These are phyloP conservation scores for Fragosphaeria purpurea DNA, from an alignment of 2,329 filamentous ascomycete species.

Conservation along the genomic window DNA sequence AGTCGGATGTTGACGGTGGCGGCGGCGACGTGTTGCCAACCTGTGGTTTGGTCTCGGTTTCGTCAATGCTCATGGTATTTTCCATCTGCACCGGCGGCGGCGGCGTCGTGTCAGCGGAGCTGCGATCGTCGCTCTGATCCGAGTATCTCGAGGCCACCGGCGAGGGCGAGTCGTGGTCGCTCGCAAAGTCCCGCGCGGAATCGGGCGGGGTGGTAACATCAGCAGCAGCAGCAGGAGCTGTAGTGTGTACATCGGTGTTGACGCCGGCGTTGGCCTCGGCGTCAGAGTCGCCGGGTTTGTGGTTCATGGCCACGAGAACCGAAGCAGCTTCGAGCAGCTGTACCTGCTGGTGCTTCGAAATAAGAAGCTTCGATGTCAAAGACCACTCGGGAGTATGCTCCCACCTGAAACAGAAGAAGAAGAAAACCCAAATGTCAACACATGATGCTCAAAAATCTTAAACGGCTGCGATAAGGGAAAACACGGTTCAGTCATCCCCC, in stretches of 20 bases:
- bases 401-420: constrained; percentile 61
- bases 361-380: constrained; percentile 90
- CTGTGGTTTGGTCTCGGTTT: constrained; percentile 23
- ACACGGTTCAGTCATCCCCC: constrained; percentile 10
- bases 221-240: constrained; percentile 12
- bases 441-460: constrained; percentile 6
- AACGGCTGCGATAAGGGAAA: not conserved
- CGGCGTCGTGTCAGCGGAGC: constrained; percentile 87
- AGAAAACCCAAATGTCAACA: constrained; percentile 30
- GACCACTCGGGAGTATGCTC: constrained; percentile 99
- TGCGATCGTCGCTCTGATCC: constrained; percentile 64
- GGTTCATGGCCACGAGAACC: constrained; percentile 87
- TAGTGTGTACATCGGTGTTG: too few species aligned
- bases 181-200: constrained; percentile 58
- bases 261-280: constrained; percentile 8
- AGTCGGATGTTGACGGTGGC: constrained; percentile 37
- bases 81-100: constrained; percentile 59
- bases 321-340: constrained; percentile 93
- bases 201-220: constrained; percentile 52
- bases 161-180: constrained; percentile 73
- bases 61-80: constrained; percentile 41
- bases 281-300: constrained; percentile 18
- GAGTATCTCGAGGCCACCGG: constrained; percentile 74
- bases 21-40: constrained; percentile 31
- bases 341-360: constrained; percentile 98